Evolutionary conservation across 2,329 filamentous ascomycete species (phyloP).

Genomic region (Tolypocladium cylindrosporum): DNA sequence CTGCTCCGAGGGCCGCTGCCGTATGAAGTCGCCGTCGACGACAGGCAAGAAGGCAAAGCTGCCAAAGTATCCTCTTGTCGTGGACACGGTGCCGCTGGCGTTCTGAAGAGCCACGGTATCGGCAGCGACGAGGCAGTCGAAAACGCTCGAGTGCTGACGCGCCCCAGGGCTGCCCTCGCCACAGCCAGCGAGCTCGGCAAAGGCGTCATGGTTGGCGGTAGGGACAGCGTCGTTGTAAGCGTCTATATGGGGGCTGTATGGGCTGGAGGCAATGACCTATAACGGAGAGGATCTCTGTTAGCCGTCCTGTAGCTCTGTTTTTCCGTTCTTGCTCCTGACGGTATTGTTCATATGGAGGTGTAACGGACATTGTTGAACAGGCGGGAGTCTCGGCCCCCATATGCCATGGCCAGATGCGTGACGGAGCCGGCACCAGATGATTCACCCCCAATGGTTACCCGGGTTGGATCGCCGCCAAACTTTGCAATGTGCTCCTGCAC

Average conservation of each 20-base stretch:
- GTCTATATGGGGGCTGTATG: slow-evolving; percentile 46
- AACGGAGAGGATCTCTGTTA: neutral
- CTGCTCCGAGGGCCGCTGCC: slow-evolving; percentile 16
- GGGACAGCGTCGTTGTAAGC: slow-evolving; percentile 21
- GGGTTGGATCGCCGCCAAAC: slow-evolving; percentile 41
- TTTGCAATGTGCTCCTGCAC: slow-evolving; percentile 37
- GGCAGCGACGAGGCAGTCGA: slow-evolving; percentile 23
- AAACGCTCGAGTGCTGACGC: slow-evolving; percentile 11
- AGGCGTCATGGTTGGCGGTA: slow-evolving; percentile 20
- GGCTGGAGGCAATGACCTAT: slow-evolving; percentile 23
- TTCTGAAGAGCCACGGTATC: slow-evolving; percentile 22
- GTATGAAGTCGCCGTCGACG: slow-evolving; percentile 23
- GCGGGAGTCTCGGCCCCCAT: slow-evolving; percentile 26
- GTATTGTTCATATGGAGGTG: neutral
- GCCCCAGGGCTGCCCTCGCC: neutral
- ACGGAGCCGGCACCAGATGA: slow-evolving; percentile 42
- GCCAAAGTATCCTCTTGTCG: slow-evolving; percentile 12
- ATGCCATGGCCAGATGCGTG: slow-evolving; percentile 36
- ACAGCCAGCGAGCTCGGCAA: slow-evolving; percentile 23
- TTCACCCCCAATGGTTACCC: slow-evolving; percentile 44
- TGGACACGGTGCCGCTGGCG: slow-evolving; percentile 22
- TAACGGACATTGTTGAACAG: slow-evolving; percentile 33
- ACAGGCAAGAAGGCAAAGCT: slow-evolving; percentile 27
- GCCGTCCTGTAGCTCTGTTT: neutral
- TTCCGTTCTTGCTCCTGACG: too few species aligned